phyloP scores from a whole-genome alignment of 1,139 yeast genomes.

The Pneumocystis wakefieldiae region DNA sequence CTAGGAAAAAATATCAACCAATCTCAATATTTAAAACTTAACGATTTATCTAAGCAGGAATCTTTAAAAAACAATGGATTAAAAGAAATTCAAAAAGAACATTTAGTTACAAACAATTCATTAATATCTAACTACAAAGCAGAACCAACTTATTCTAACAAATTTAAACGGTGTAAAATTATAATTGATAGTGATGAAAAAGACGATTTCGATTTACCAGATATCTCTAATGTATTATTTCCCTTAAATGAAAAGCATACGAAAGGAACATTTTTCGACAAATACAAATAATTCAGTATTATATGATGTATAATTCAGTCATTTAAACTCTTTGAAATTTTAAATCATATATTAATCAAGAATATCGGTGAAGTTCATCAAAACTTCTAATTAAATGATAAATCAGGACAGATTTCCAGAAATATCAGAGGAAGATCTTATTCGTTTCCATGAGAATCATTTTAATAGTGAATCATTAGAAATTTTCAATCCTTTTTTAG shows the following conservation, averaged over 20 bases:
- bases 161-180: neutral
- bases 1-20: neutral
- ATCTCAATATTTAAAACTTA: neutral
- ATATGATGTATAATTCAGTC: neutral
- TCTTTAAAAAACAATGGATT: neutral
- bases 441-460: neutral
- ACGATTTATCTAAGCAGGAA: neutral
- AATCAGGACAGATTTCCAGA: neutral
- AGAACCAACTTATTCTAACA: neutral
- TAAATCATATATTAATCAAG: neutral
- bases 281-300: neutral
- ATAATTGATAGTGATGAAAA: neutral
- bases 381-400: neutral
- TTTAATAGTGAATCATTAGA: neutral
- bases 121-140: neutral
- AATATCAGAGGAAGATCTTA: neutral
- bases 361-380: neutral
- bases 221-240: neutral
- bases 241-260: neutral
- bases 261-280: neutral
- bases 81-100: neutral
- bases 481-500: neutral
- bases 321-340: neutral
- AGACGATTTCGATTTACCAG: neutral
- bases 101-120: neutral